A percentile compares a stretch with the other conserved stretches of the same genome.
Conservation (phyloP, 1,284 basidiomycete genomes). For the Cerrena zonata region DNA sequence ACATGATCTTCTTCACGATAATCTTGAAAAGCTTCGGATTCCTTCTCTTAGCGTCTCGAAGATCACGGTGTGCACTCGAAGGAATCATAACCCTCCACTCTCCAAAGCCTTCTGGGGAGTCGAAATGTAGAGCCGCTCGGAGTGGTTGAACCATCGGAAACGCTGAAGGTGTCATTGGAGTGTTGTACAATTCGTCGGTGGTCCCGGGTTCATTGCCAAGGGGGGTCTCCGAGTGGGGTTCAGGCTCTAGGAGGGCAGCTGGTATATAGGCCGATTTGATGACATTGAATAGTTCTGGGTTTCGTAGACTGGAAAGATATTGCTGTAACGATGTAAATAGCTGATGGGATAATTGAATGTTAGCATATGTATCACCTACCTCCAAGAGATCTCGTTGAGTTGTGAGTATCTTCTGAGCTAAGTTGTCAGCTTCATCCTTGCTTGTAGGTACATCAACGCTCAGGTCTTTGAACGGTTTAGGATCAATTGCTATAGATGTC, state of each 20-base stretch:
- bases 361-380: neutral
- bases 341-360: no score
- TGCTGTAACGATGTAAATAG: neutral
- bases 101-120: constrained; percentile 46
- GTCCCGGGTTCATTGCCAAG: neutral
- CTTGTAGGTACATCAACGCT: constrained; percentile 22
- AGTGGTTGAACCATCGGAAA: constrained; percentile 39
- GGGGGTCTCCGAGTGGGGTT: neutral
- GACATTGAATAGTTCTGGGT: constrained; percentile 7
- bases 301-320: constrained; percentile 20
- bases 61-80: constrained; percentile 35
- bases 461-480: constrained; percentile 24
- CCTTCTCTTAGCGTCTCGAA: constrained; percentile 36
- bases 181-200: neutral
- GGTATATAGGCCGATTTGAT: constrained; percentile 19
- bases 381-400: constrained; percentile 23
- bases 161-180: constrained; percentile 8
- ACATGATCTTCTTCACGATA: constrained; percentile 60
- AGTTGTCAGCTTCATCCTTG: constrained; percentile 17
- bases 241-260: neutral
- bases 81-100: constrained; percentile 48
- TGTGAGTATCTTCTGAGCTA: constrained; percentile 16
- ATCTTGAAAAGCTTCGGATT: constrained; percentile 40
- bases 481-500: constrained; percentile 15
- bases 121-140: constrained; percentile 43